Conservation (phyloP, 2,329 filamentous ascomycete genomes). For the Diaporthe sp. region DNA sequence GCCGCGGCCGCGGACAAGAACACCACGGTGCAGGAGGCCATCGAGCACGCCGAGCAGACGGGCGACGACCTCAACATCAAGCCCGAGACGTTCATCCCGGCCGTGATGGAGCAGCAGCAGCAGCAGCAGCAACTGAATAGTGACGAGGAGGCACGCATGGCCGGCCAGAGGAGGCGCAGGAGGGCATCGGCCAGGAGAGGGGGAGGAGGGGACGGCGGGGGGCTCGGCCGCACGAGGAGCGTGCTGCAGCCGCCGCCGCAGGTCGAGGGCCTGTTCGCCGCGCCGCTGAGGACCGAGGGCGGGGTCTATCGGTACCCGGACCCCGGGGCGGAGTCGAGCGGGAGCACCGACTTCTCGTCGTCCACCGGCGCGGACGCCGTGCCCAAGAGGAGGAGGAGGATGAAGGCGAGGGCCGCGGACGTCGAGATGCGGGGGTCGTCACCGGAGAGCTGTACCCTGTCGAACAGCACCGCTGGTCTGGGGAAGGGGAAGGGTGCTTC, state of each 20-base stretch:
- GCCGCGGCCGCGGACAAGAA: slow-evolving; percentile 83
- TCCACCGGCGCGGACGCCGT: slow-evolving; percentile 36
- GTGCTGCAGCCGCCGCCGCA: slow-evolving; percentile 80
- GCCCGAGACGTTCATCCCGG: slow-evolving; percentile 83
- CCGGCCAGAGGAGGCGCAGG: slow-evolving; percentile 35
- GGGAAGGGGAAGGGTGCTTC: neutral
- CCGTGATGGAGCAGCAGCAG: slow-evolving; percentile 63
- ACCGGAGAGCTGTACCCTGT: slow-evolving; percentile 73
- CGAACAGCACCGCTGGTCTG: slow-evolving; percentile 64
- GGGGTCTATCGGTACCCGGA: slow-evolving; percentile 80
- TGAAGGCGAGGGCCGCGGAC: slow-evolving; percentile 55
- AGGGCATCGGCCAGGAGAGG: slow-evolving; percentile 42
- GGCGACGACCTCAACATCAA: slow-evolving; percentile 93
- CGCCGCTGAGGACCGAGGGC: slow-evolving; percentile 75
- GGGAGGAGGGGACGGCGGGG: slow-evolving; percentile 47
- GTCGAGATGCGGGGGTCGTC: slow-evolving; percentile 59
- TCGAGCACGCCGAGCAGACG: slow-evolving; percentile 81
- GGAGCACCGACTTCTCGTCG: slow-evolving; percentile 61
- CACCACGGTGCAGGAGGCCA: slow-evolving; percentile 86
- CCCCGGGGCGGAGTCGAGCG: slow-evolving; percentile 65
- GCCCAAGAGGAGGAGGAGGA: neutral
- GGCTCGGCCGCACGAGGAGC: slow-evolving; percentile 64
- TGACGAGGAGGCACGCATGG: neutral
- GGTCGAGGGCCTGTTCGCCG: slow-evolving; percentile 84
- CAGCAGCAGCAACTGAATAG: slow-evolving; percentile 38